Evolutionary conservation across 768 basidiomycete species (phyloP).

Genomic region (Auricularia cornea): DNA sequence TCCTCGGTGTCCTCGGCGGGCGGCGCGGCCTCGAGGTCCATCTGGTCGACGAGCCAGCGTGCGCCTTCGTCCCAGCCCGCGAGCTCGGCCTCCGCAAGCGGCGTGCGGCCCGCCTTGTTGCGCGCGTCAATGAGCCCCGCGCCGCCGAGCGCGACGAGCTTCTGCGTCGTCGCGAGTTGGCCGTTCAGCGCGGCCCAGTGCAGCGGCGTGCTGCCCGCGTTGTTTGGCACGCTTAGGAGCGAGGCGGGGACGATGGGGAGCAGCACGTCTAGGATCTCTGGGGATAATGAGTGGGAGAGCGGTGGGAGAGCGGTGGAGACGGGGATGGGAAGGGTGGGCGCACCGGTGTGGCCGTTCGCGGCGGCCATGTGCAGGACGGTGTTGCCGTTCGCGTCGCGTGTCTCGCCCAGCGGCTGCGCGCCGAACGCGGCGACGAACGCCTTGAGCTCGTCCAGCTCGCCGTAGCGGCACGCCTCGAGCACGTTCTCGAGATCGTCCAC

Average conservation of each 20-base stretch:
- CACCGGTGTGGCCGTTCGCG: conserved; percentile 85
- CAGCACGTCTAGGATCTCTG: neutral
- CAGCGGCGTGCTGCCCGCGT: conserved; percentile 69
- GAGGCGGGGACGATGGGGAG: conserved; percentile 9
- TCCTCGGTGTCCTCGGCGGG: conserved; percentile 30
- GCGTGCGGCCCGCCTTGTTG: conserved; percentile 62
- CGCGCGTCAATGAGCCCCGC: conserved; percentile 65
- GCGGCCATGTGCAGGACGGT: conserved; percentile 77
- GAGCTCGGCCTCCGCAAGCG: conserved; percentile 75
- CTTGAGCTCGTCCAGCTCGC: conserved; percentile 73
- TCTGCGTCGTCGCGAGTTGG: conserved; percentile 55
- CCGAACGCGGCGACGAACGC: conserved; percentile 57
- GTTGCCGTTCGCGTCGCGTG: conserved; percentile 73
- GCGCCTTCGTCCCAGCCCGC: conserved; percentile 80
- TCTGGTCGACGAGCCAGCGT: conserved; percentile 71
- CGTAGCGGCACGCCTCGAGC: conserved; percentile 78
- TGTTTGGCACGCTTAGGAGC: conserved; percentile 56
- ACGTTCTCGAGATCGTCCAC: conserved; percentile 49
- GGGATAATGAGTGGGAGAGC: too few relatives aligned
- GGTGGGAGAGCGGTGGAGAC: conserved; percentile 10
- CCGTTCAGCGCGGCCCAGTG: conserved; percentile 89
- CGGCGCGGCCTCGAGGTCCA: conserved; percentile 54
- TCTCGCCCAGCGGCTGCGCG: conserved; percentile 32
- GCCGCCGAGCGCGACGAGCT: conserved; percentile 59
- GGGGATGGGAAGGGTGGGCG: conserved; percentile 15